phyloP scores from a whole-genome alignment of 441 rosid species.

The Pelargonium cotyledonis region DNA sequence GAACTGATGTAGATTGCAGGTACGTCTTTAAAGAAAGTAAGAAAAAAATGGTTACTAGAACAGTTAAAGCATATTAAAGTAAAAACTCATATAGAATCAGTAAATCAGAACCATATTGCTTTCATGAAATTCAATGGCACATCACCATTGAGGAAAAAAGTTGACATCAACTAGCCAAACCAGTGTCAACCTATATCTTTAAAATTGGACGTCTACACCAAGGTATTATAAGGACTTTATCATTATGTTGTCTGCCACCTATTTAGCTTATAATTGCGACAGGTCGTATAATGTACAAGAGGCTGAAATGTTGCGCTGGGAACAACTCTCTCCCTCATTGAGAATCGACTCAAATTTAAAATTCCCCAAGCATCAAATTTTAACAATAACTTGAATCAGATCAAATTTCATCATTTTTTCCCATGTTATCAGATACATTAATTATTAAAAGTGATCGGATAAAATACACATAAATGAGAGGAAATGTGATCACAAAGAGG shows the following conservation, averaged over 20 bases:
- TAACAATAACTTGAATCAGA: neutral
- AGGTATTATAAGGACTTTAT: slow-evolving; percentile 1
- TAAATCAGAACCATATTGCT: neutral
- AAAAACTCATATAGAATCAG: neutral
- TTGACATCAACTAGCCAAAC: neutral
- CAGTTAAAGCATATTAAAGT: neutral
- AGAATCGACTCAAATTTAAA: too few relatives aligned
- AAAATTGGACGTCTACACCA: neutral
- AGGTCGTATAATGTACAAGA: neutral
- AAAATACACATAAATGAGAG: neutral
- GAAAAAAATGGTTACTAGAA: neutral
- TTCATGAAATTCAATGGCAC: neutral
- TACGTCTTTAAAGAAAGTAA: slow-evolving; percentile 51
- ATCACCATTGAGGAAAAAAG: neutral
- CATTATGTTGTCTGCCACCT: neutral
- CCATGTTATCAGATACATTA: neutral
- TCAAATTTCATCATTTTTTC: neutral
- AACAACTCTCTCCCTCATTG: too few relatives aligned
- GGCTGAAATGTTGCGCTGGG: neutral
- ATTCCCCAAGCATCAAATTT: too few relatives aligned
- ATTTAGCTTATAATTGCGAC: neutral
- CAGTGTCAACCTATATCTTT: neutral
- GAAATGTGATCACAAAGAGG: neutral
- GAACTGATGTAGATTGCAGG: slow-evolving; percentile 77
- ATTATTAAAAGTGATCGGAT: neutral